These are phyloP conservation scores for Penicillium bialowiezense DNA, from an alignment of 495 filamentous ascomycete genomes.

Conservation along the genomic window DNA sequence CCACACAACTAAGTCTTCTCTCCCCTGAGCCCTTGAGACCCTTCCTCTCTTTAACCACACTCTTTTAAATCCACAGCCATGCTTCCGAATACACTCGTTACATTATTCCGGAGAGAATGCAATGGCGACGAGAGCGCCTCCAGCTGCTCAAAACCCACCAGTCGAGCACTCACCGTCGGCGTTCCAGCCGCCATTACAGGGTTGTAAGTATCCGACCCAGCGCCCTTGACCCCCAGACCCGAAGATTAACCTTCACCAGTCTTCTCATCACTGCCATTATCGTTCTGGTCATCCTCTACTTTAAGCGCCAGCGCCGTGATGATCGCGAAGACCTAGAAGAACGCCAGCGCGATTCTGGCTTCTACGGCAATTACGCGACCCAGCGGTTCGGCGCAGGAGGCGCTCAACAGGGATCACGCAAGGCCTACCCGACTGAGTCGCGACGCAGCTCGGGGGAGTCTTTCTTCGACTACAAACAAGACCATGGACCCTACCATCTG, in stretches of 20 bases:
- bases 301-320: slow-evolving; percentile 6
- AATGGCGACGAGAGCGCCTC: slow-evolving; percentile 3
- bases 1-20: neutral
- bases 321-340: slow-evolving; percentile 12
- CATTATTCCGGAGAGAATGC: slow-evolving; percentile 1
- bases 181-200: slow-evolving; percentile 7
- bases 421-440: neutral
- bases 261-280: slow-evolving; percentile 5
- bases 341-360: neutral
- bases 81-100: neutral
- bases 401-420: neutral
- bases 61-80: neutral
- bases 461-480: slow-evolving; percentile 6
- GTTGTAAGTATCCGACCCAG: neutral
- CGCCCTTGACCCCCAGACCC: no score
- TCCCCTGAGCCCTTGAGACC: neutral
- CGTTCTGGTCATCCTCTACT: slow-evolving; percentile 7
- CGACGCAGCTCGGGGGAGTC: slow-evolving; percentile 6
- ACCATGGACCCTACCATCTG: slow-evolving; percentile 7
- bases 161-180: slow-evolving; percentile 3
- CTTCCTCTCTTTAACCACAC: neutral
- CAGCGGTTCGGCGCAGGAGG: slow-evolving; percentile 7
- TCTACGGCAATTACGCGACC: slow-evolving; percentile 7
- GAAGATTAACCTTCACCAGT: neutral
- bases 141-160: slow-evolving; percentile 12